Evolutionary conservation across 2,329 filamentous ascomycete genomes (phyloP).

Genomic region (Paraphaeosphaeria sporulosa): DNA sequence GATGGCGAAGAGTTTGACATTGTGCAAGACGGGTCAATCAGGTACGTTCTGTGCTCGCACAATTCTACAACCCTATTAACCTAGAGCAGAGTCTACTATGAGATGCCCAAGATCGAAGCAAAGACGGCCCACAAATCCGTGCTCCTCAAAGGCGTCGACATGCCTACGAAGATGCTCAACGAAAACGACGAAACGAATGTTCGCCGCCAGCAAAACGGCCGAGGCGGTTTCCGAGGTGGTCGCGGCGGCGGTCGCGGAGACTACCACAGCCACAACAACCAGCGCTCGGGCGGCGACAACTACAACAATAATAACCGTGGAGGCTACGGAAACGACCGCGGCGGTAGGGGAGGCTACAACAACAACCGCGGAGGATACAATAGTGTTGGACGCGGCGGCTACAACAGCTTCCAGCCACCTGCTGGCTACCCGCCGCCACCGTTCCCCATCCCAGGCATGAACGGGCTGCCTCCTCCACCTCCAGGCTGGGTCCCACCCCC

Average conservation of each 20-base stretch:
- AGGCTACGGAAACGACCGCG: slow-evolving; percentile 29
- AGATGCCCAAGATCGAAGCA: slow-evolving; percentile 71
- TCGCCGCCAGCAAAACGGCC: slow-evolving; percentile 71
- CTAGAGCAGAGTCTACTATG: slow-evolving; percentile 76
- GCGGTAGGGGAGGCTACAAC: slow-evolving; percentile 27
- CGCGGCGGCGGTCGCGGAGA: slow-evolving; percentile 48
- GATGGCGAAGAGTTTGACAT: slow-evolving; percentile 51
- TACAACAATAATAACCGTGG: slow-evolving; percentile 23
- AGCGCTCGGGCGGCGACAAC: slow-evolving; percentile 24
- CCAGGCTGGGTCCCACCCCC: slow-evolving; percentile 40
- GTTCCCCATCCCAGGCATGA: slow-evolving; percentile 30
- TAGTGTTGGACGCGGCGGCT: slow-evolving; percentile 23
- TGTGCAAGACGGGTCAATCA: slow-evolving; percentile 74
- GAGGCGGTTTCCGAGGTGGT: slow-evolving; percentile 71
- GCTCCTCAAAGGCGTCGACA: slow-evolving; percentile 83
- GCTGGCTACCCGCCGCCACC: slow-evolving; percentile 9
- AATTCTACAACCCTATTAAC: slow-evolving; percentile 24
- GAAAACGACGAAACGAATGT: slow-evolving; percentile 73
- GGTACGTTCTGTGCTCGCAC: slow-evolving; percentile 60
- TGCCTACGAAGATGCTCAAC: slow-evolving; percentile 72
- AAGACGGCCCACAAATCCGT: slow-evolving; percentile 87
- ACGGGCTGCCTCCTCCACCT: slow-evolving; percentile 36
- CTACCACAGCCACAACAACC: slow-evolving; percentile 25
- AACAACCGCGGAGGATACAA: slow-evolving; percentile 22
- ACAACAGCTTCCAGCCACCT: slow-evolving; percentile 13